These are phyloP conservation scores for Leccinum truebloodii DNA, from an alignment of 768 basidiomycete species.

Conservation along the genomic window DNA sequence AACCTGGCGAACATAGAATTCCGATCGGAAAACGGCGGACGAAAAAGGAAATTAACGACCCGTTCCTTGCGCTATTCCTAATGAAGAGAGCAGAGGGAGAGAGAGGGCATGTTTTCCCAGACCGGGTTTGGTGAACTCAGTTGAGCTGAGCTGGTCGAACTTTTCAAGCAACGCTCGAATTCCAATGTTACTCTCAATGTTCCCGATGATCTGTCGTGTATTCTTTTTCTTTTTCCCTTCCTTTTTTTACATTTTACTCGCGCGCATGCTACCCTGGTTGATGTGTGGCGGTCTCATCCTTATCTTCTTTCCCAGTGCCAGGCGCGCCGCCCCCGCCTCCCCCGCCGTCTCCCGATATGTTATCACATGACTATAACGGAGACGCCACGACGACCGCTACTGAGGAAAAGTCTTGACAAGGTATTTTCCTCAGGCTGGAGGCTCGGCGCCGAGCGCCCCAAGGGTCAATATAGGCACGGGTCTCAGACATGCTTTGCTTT, in stretches of 20 bases:
- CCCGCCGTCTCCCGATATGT: neutral
- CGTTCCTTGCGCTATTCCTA: neutral
- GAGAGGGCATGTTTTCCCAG: neutral
- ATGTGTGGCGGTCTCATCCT: neutral
- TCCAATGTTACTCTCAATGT: neutral
- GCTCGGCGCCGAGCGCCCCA: neutral
- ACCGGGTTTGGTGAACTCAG: slow-evolving; percentile 4
- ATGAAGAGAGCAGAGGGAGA: neutral
- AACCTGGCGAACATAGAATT: neutral
- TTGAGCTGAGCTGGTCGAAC: slow-evolving; percentile 1
- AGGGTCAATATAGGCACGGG: slow-evolving; percentile 6
- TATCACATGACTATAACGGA: slow-evolving; percentile 4
- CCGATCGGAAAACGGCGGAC: neutral
- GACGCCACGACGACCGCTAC: slow-evolving; percentile 19
- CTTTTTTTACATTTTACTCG: slow-evolving; percentile 14
- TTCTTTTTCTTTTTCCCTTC: neutral
- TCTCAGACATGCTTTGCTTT: slow-evolving; percentile 3
- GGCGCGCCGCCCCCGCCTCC: neutral
- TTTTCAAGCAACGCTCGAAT: neutral
- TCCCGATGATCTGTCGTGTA: neutral
- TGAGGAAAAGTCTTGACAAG: neutral
- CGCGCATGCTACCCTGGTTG: slow-evolving; percentile 16
- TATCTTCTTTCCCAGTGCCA: slow-evolving; percentile 16
- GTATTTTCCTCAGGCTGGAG: neutral
- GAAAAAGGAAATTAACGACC: neutral